A percentile compares a stretch with the other conserved stretches of the same genome.
Conservation (phyloP, 1,284 basidiomycete species). For the Fomes fomentarius region DNA sequence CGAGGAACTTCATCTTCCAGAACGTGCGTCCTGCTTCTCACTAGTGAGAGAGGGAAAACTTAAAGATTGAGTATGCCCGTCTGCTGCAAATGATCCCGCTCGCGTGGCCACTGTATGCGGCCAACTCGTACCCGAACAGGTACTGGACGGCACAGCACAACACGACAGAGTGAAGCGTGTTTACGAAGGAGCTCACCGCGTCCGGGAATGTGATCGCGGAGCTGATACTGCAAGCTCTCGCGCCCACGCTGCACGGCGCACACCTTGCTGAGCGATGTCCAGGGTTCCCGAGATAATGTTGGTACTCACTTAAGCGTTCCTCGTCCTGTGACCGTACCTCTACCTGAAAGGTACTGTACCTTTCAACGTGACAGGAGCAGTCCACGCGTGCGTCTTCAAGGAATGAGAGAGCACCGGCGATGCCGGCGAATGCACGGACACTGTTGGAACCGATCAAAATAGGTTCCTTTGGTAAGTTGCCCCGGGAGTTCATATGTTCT, state of each 20-base stretch:
- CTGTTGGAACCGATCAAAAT: constrained; percentile 46
- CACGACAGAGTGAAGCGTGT: constrained; percentile 43
- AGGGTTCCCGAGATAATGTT: too few relatives aligned
- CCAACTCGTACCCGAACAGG: constrained; percentile 38
- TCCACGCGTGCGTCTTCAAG: constrained; percentile 49
- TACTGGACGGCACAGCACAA: constrained; percentile 41
- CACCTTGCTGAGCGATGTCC: constrained; percentile 40
- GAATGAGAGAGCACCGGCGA: constrained; percentile 37
- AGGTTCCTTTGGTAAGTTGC: constrained; percentile 53
- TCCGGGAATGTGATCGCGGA: constrained; percentile 40
- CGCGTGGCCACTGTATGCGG: constrained; percentile 37
- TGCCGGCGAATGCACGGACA: constrained; percentile 41
- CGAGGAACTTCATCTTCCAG: constrained; percentile 52
- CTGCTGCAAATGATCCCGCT: constrained; percentile 37
- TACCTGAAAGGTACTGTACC: constrained; percentile 65
- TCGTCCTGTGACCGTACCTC: too few relatives aligned
- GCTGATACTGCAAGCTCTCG: constrained; percentile 36
- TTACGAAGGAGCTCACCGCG: constrained; percentile 39
- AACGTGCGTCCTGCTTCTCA: constrained; percentile 38
- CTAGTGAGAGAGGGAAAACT: too few relatives aligned
- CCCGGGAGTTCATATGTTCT: neutral
- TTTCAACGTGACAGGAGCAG: constrained; percentile 54
- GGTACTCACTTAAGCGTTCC: constrained; percentile 37
- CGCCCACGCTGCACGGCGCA: constrained; percentile 37
- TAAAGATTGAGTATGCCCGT: too few relatives aligned